Conservation (phyloP, 2,329 filamentous ascomycete species). For the Trichoderma koningiopsis region DNA sequence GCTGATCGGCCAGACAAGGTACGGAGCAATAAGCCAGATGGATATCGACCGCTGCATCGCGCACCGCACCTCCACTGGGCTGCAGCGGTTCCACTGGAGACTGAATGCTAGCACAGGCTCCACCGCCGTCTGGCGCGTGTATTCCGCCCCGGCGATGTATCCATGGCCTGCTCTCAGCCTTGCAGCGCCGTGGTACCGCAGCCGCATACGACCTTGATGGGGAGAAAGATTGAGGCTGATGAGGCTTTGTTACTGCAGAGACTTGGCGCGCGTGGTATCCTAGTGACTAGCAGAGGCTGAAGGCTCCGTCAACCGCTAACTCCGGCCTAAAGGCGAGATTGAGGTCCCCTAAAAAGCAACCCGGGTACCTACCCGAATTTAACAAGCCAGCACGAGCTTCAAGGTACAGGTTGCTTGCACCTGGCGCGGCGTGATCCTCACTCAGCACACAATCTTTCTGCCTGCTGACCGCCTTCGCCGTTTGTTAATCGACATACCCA, state of each 20-base stretch:
- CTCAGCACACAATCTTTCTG: constrained; percentile 10
- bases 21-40: constrained; percentile 1
- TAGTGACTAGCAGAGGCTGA: not conserved
- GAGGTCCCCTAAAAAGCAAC: constrained; percentile 11
- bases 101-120: constrained; percentile 4
- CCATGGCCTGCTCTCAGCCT: constrained; percentile 15
- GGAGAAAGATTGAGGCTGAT: not conserved
- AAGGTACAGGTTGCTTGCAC: not conserved
- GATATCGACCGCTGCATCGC: constrained; percentile 9
- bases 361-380: not conserved
- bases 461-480: constrained; percentile 25
- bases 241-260: not conserved
- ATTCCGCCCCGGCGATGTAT: not conserved
- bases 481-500: not conserved
- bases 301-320: not conserved
- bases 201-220: not conserved
- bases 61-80: constrained; percentile 20
- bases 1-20: constrained; percentile 16
- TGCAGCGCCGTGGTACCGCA: constrained; percentile 12
- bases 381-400: not conserved
- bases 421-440: not conserved
- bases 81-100: constrained; percentile 22
- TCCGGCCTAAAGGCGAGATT: constrained; percentile 8
- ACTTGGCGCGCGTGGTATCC: not conserved
- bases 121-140: not conserved